phyloP scores from a whole-genome alignment of 306 rosid species.

The Prunus mongolica region DNA sequence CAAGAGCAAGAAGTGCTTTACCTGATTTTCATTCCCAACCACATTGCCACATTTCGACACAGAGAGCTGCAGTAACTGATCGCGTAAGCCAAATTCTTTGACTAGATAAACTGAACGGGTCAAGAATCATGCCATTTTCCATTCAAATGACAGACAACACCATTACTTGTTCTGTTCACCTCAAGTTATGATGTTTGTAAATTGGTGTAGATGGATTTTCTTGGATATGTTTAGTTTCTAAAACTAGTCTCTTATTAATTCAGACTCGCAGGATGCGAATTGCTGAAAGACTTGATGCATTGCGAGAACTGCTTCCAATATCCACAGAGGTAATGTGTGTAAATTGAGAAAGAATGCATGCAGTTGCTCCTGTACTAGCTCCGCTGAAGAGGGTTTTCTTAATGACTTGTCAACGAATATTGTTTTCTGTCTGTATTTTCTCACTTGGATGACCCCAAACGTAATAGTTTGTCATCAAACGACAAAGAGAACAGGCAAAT shows the following conservation, averaged over 20 bases:
- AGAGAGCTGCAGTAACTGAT: slow-evolving; percentile 38
- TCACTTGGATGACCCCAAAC: no score
- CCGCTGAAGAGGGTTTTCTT: no score
- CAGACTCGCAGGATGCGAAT: slow-evolving; percentile 73
- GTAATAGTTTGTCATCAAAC: no score
- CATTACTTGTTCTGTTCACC: slow-evolving; percentile 1
- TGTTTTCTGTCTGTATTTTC: no score
- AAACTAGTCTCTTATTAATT: slow-evolving; percentile 15
- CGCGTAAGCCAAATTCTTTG: slow-evolving; percentile 53
- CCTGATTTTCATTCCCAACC: slow-evolving; percentile 37
- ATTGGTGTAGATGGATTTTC: neutral
- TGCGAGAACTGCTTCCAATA: slow-evolving; percentile 70
- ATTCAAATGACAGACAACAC: slow-evolving; percentile 12
- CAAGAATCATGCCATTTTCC: neutral
- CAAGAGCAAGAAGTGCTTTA: slow-evolving; percentile 31
- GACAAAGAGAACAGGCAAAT: no score
- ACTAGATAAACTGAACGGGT: neutral
- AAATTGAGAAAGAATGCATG: neutral
- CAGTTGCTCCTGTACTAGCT: neutral
- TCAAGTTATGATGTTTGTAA: slow-evolving; percentile 4
- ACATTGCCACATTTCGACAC: slow-evolving; percentile 27
- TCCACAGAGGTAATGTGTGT: slow-evolving; percentile 52
- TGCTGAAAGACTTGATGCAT: slow-evolving; percentile 55
- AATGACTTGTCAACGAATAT: no score
- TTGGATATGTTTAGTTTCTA: slow-evolving; percentile 12